Base-by-base conservation (phyloP, 495 filamentous ascomycete species). In the Cercophora samala region DNA sequence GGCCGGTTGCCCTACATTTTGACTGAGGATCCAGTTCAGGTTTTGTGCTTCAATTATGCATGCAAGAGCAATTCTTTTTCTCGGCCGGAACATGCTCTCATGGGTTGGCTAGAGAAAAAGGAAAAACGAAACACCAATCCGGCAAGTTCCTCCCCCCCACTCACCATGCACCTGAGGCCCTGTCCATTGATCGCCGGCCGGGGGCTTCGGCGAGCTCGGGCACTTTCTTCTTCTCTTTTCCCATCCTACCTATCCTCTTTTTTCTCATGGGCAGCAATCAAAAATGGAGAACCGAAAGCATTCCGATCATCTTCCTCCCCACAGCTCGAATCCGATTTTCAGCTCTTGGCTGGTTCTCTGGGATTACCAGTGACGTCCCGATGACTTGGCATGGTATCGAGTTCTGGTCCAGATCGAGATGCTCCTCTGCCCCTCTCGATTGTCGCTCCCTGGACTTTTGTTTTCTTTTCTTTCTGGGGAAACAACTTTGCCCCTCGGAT, bases 21-120 rank as follows among this genome's bases (percentile, higher is more conserved):
- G 53, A 56, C n/a, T 56, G 53, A 46, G 53, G 5, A 9, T 56
- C n/a, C n/a, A 23, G 6, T 56, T 56, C 53, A 56, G 22, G 53
- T 56, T 56, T 56, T 22, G 53, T 56, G 53, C 53, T 56, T 23
- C 22, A 56, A 56, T 56, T 23, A 56, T 56, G n/a, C 53, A 56
- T 46, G 13, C 37, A 46, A 46, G 29, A 46, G 37, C 11, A 11
- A 56, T 56, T 19, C 53, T 56, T 56, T 19, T 56, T 56, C n/a
- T 21, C 22, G 53, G n/a, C 53, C 53, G 53, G 53, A 56, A 56
- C 4, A 23, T 56, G 53, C 22, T 56, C 53, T 56, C 19, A 56
- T 23, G 22, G 53, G 53, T 56, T 15, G 22, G 22, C n/a, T n/a
- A 54, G 52, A 18, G 15, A 21, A 17, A 19, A 56, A 56, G 53